These are phyloP conservation scores for Penicillium sp. DNA, from an alignment of 2,329 filamentous ascomycete species.

Conservation along the genomic window DNA sequence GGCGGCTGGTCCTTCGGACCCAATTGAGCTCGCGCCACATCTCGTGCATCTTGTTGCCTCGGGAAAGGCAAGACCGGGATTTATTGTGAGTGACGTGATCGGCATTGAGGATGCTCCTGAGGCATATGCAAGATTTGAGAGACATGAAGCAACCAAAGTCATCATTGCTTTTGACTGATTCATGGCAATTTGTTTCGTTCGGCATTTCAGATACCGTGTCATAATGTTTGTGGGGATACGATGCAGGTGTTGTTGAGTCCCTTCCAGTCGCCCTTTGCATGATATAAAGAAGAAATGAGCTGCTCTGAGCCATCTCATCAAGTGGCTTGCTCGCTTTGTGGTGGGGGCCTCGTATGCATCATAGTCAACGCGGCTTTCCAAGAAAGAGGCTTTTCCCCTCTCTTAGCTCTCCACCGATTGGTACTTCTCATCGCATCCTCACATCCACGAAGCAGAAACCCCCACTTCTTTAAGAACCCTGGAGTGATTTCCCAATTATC, in stretches of 20 bases:
- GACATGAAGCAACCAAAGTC: slow-evolving; percentile 25
- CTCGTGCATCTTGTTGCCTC: slow-evolving; percentile 28
- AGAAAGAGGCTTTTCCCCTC: slow-evolving; percentile 33
- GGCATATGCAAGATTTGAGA: slow-evolving; percentile 29
- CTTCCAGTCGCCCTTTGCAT: background rate
- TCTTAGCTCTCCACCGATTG: slow-evolving; percentile 36
- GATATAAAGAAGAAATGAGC: too few species aligned
- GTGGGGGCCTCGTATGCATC: background rate
- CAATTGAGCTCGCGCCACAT: slow-evolving; percentile 9
- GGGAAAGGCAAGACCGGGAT: slow-evolving; percentile 29
- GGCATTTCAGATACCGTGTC: too few species aligned
- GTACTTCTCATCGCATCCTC: slow-evolving; percentile 34
- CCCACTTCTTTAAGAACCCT: slow-evolving; percentile 40
- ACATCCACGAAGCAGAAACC: slow-evolving; percentile 38
- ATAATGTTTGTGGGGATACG: too few species aligned
- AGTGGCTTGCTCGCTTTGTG: background rate
- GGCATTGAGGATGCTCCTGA: slow-evolving; percentile 33
- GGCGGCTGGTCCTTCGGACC: slow-evolving; percentile 10
- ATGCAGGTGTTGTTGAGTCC: too few species aligned
- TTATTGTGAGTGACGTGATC: slow-evolving; percentile 29
- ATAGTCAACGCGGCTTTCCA: slow-evolving; percentile 7
- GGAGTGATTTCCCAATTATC: slow-evolving; percentile 43
- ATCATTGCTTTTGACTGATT: slow-evolving; percentile 7
- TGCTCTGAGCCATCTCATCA: background rate
- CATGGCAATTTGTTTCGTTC: background rate